These are phyloP conservation scores for Neofusicoccum cordaticola DNA, from an alignment of 2,329 filamentous ascomycete genomes.

Conservation along the genomic window DNA sequence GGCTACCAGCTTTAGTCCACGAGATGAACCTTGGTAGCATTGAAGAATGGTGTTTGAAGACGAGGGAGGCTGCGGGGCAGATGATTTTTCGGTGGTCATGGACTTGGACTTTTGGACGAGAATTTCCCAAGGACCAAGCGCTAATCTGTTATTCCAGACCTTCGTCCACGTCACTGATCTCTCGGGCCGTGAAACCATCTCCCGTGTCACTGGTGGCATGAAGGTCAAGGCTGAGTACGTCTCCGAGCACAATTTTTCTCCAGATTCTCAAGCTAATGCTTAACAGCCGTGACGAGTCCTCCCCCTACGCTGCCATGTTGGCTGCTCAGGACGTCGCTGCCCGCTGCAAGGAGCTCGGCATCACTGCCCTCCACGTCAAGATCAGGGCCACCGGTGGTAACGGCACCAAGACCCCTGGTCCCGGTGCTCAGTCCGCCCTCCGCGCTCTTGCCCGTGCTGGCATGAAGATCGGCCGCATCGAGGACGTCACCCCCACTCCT, in stretches of 20 bases:
- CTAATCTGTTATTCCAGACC: constrained; percentile 28
- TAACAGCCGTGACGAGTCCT: constrained; percentile 84
- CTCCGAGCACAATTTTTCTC: background rate
- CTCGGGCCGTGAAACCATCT: constrained; percentile 97
- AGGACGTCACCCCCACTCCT: constrained; percentile 98
- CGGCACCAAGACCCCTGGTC: constrained; percentile 99
- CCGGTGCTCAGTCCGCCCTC: constrained; percentile 98
- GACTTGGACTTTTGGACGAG: background rate
- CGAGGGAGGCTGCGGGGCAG: background rate
- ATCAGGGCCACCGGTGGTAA: constrained; percentile 99
- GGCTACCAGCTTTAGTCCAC: background rate
- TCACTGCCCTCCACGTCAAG: constrained; percentile 99
- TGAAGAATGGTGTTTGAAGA: background rate
- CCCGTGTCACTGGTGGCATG: constrained; percentile 99
- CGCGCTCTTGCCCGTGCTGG: constrained; percentile 97
- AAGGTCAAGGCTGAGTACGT: constrained; percentile 87
- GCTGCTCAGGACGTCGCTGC: constrained; percentile 89
- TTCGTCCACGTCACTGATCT: constrained; percentile 99
- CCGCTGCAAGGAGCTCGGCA: constrained; percentile 82
- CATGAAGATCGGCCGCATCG: constrained; percentile 99
- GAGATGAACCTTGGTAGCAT: background rate
- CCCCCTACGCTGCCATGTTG: constrained; percentile 99
- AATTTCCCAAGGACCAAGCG: background rate
- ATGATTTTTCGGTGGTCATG: background rate
- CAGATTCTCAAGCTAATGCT: background rate